A percentile compares a stretch with the other conserved stretches of the same genome.
Evolutionary conservation across 2,329 filamentous ascomycete species (phyloP).

Genomic region (Clonostachys byssicola): DNA sequence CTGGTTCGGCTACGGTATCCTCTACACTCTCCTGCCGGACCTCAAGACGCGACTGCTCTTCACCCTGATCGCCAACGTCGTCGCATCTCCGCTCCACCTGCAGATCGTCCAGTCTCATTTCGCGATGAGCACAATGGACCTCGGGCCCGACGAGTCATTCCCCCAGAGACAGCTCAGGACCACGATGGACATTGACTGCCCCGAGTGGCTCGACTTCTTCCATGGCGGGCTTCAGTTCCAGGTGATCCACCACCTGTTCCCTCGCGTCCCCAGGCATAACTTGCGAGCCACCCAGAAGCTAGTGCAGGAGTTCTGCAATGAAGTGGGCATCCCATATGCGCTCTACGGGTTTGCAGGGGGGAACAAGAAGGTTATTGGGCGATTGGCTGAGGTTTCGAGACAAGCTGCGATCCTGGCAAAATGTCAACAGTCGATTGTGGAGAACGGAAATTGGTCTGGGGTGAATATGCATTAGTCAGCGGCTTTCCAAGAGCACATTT

Average conservation of each 20-base stretch:
- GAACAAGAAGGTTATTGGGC: slow-evolving; percentile 75
- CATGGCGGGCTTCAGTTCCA: slow-evolving; percentile 89
- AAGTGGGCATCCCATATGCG: slow-evolving; percentile 80
- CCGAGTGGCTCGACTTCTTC: slow-evolving; percentile 82
- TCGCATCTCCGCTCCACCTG: slow-evolving; percentile 77
- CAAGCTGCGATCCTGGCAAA: slow-evolving; percentile 75
- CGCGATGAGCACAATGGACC: slow-evolving; percentile 84
- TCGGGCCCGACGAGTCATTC: slow-evolving; percentile 82
- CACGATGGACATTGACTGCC: slow-evolving; percentile 91
- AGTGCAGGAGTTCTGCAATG: slow-evolving; percentile 76
- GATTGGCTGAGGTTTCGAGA: slow-evolving; percentile 72
- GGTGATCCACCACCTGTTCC: slow-evolving; percentile 82
- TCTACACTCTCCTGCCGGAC: slow-evolving; percentile 60
- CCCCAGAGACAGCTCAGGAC: slow-evolving; percentile 88
- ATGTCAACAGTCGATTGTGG: slow-evolving; percentile 55
- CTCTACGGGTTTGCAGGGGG: slow-evolving; percentile 81
- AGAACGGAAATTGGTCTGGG: slow-evolving; percentile 15
- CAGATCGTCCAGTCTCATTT: slow-evolving; percentile 93
- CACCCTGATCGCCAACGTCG: slow-evolving; percentile 74
- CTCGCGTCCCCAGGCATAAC: slow-evolving; percentile 81
- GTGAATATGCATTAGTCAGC: background rate
- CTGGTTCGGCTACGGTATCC: slow-evolving; percentile 73
- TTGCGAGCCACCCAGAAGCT: slow-evolving; percentile 70
- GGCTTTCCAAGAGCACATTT: background rate
- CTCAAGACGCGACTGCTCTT: slow-evolving; percentile 64